Evolutionary conservation across 2,329 filamentous ascomycete species (phyloP), one percentile per base, ranked within the genome.

Genomic region (Tolypocladium inflatum): DNA sequence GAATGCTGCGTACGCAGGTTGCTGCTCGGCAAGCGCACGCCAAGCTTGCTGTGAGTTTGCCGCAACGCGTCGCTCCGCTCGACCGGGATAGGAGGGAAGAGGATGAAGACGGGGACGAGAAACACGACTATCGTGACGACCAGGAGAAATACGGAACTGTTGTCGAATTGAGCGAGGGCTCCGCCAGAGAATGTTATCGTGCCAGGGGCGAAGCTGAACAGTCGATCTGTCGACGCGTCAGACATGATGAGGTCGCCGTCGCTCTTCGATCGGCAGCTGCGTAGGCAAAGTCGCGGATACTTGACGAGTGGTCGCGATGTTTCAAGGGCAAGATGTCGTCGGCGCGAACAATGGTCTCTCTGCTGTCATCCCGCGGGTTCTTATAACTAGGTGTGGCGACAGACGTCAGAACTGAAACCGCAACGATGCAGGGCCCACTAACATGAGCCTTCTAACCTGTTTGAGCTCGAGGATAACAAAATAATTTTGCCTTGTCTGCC

Each of bases 31-130:
- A 68, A 65, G 21, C 69, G 63, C 37, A 80, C 58, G 60, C 80
- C 80, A 60, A 82, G 65, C 60, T 71, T 76, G 43, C 71, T 71
- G 69, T 85, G 82, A 35, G 82, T 84, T 66, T 83, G 78, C 17
- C 75, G 68, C 55, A 84, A 73, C 38, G 78, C 80, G 64, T 84
- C 82, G 65, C 76, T 78, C 62, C 73, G 74, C 57, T 78, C 77
- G 6, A 81, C 76, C 11, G 78, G 74, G 21, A 83, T 70, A 1
- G 82, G 82, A 13, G 81, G 81, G 61, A 84, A 79, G 58, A 82
- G 72, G 60, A 81, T 71, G 58, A 83, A 72, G 58, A 84, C 69
- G 38, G 82, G 82, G 54, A 82, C 63, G 61, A 80, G 62, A 66
- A 84, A 84, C 62, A 78, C 78, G 57, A 74, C 56, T 54, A 81